A percentile compares a stretch with the other conserved stretches of the same genome.
Conservation (phyloP, 1,139 yeast genomes). For the Zygoascus meyerae region DNA sequence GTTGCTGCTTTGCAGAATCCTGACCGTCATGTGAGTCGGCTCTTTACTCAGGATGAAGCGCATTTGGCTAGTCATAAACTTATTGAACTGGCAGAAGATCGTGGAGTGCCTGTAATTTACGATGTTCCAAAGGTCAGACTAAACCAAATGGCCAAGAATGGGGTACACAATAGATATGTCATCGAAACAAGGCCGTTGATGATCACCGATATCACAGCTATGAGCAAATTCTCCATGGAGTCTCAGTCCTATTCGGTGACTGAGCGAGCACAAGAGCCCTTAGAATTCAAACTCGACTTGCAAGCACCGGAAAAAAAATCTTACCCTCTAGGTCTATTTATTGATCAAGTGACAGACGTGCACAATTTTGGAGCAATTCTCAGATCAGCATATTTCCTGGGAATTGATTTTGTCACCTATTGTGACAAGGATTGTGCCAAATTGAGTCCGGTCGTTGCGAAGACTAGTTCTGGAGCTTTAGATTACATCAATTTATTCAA, state of each 20-base stretch:
- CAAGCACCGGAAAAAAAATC: conserved; percentile 24
- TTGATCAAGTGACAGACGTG: conserved; percentile 85
- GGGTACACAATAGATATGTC: conserved; percentile 79
- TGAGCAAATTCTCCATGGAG: conserved; percentile 30
- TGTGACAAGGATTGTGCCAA: conserved; percentile 70
- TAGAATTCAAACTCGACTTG: conserved; percentile 9
- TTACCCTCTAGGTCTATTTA: conserved; percentile 63
- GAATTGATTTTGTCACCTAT: conserved; percentile 73
- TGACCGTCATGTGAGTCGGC: conserved; percentile 49
- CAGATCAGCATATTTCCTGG: conserved; percentile 75
- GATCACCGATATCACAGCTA: conserved; percentile 36
- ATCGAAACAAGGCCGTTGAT: conserved; percentile 59
- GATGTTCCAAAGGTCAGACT: conserved; percentile 51
- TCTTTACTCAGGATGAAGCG: conserved; percentile 40
- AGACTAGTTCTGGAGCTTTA: conserved; percentile 84
- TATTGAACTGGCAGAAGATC: conserved; percentile 41
- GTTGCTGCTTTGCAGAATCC: conserved; percentile 58
- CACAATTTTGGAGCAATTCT: conserved; percentile 86
- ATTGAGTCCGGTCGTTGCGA: conserved; percentile 69
- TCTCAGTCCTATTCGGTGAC: conserved; percentile 18
- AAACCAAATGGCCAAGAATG: conserved; percentile 57
- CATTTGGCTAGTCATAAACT: conserved; percentile 32
- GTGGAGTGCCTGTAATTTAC: conserved; percentile 41
- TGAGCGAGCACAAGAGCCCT: neutral
- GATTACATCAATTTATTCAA: conserved; percentile 64